Base-by-base conservation (phyloP, 1,139 yeast species). In the Geotrichum siamense region DNA sequence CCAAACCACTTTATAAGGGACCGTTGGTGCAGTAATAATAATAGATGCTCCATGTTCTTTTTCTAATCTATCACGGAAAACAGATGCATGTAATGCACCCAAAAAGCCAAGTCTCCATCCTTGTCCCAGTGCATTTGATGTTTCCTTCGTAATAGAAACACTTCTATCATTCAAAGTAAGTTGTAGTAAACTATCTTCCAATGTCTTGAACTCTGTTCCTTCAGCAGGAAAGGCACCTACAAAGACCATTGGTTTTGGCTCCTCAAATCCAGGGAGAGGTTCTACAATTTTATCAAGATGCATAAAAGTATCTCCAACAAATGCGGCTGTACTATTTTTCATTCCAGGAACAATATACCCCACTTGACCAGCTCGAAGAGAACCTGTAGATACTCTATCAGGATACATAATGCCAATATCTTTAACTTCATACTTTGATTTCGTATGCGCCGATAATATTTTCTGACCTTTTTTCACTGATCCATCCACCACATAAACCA, bases 171-270 rank as follows among this genome's bases (percentile, higher is more conserved):
- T 91, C 48, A 91, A 69, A 1, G 89, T 94, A 51, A 91, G 70
- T 56, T 87, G 87, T 53, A 82, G 84, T 62, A 91, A 79, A 60
- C 87, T 84, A 55, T 91, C 97, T 57, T 91, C 95, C 70, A 91
- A 72, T 31, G 78, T 82, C 50, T 83, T 84, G 61, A 89, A 91
- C 55, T 89, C 96, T 1, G 82, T 75, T 3, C 96, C 96, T 59
- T 89, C 96, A 0, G 96, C 93, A 0, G 98, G 98, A 56, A 87
- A 91, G 0, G 98, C 98, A 6, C 98, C 98, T 36, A 91, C 94
- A 62, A 89, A 91, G 5, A 91, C 97, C 97, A 91, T 91, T 1
- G 98, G 96, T 61, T 91, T 89, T 1, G 94, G 89, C 55, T 86
- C 96, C 62, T 89, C 96, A 62, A 91, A 91, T 0, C 97, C 97